Evolutionary conservation across 352 stramenopile genomes (phyloP), one percentile per base, ranked within the genome.

Genomic region (Globisporangium ultimum): DNA sequence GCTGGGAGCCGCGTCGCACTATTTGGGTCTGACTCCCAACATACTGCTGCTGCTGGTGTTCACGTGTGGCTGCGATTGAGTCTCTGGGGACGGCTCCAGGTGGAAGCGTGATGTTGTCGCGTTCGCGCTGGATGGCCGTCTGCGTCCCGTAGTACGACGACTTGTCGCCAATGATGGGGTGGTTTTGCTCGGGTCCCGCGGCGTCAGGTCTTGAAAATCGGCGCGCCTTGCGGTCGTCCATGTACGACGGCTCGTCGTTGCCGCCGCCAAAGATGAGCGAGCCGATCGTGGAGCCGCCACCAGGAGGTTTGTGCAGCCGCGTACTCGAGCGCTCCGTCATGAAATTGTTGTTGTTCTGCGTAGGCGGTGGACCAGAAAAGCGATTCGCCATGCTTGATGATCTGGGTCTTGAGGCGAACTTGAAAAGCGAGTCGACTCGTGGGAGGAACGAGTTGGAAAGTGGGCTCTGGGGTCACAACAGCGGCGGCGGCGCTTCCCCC

Each of bases 191-290:
- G 3, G 77, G 77, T 14, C 24, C 62, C 49, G 28, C 28, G 24
- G 46, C 45, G 40, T 55, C 55, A 1, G 64, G 60, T 12, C 52
- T 54, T 13, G 71, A 62, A 22, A 70, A 73, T 14, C 77, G 77
- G 41, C 77, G 74, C 13, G 72, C 71, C 55, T 79, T 80, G 54
- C 72, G 72, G 36, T 87, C 77, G 50, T 87, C 77, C 53, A 83
- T 66, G 61, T 79, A 84, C 24, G 69, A 80, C 24, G 48, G 24
- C 32, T 72, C 61, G 41, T 72, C 65, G 51, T 64, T 60, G 12
- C 65, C 60, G 21, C 64, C 68, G 40, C 74, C 74, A 43, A 70
- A 86, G 60, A 86, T 74, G 43, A 86, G 53, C 18, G 76, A 80
- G 43, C 76, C 76, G 48, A 83, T 63, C 32, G 68, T 78, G 9